Evolutionary conservation across 2,329 filamentous ascomycete species (phyloP).

Genomic region (Arthrobotrys entomopaga): DNA sequence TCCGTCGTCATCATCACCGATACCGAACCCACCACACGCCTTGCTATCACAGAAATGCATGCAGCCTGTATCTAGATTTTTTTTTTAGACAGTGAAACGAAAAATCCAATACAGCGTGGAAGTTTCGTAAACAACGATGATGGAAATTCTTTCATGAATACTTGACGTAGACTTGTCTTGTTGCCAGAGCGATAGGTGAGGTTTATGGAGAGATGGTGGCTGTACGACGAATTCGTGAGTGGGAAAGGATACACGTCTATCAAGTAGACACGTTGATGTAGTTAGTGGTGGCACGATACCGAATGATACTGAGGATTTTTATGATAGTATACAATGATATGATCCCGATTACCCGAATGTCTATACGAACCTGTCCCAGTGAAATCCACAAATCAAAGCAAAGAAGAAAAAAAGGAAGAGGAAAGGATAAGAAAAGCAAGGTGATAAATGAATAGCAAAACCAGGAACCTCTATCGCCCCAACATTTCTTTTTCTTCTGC

Average conservation of each 20-base stretch:
- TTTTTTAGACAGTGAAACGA: constrained; percentile 53
- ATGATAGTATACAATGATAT: constrained; percentile 16
- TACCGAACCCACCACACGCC: constrained; percentile 29
- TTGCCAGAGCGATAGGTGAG: background rate
- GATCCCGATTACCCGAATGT: background rate
- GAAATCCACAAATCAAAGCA: background rate
- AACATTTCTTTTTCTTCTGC: no score
- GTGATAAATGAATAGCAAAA: background rate
- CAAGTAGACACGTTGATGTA: background rate
- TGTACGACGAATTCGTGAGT: background rate
- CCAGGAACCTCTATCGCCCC: background rate
- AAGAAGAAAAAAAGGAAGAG: background rate
- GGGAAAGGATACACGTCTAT: background rate
- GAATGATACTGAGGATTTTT: background rate
- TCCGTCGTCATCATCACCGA: background rate
- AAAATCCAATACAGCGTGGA: constrained; percentile 49
- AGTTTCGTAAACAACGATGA: constrained; percentile 4
- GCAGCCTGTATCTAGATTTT: constrained; percentile 54
- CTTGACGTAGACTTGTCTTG: no score
- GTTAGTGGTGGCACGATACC: constrained; percentile 6
- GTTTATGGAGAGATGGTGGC: background rate
- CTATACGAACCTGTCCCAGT: constrained; percentile 4
- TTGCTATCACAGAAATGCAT: constrained; percentile 31
- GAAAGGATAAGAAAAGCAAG: background rate
- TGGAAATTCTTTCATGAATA: background rate